Evolutionary conservation across 106 monocot genomes (phyloP).

Genomic region (Phalaenopsis equestris): DNA sequence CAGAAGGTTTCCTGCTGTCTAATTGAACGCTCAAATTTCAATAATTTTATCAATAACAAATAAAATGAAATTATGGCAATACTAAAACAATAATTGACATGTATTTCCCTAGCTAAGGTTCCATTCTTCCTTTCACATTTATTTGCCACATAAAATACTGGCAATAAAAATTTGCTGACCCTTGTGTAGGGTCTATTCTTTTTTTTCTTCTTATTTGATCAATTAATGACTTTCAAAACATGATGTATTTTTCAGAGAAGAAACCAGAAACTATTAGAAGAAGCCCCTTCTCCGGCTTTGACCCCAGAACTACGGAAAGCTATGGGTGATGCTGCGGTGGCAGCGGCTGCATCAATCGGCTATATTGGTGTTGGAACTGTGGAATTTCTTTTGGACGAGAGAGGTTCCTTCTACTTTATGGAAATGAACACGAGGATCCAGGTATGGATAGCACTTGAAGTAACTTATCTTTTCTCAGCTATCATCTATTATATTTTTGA

Average conservation of each 20-base stretch:
- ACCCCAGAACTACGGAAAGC: slow-evolving; percentile 83
- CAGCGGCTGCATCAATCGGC: slow-evolving; percentile 89
- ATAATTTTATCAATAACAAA: neutral
- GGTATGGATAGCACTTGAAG: slow-evolving; percentile 22
- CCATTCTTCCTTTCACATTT: neutral
- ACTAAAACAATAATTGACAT: neutral
- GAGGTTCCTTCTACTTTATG: slow-evolving; percentile 87
- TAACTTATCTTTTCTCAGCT: neutral
- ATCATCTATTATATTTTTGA: neutral
- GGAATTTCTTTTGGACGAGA: slow-evolving; percentile 91
- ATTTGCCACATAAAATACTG: neutral
- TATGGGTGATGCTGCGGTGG: slow-evolving; percentile 96
- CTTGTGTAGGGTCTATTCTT: neutral
- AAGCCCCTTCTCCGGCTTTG: slow-evolving; percentile 94
- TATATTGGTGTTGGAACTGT: slow-evolving; percentile 95
- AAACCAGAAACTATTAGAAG: slow-evolving; percentile 92
- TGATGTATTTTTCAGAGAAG: slow-evolving; percentile 50
- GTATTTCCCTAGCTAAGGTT: neutral
- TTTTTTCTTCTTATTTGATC: neutral
- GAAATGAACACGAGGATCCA: slow-evolving; percentile 99
- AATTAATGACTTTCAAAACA: neutral
- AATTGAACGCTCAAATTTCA: neutral
- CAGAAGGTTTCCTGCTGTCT: neutral
- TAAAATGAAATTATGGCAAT: neutral
- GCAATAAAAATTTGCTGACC: neutral